Base-by-base conservation (phyloP, 495 filamentous ascomycete species). In the Ramalina peruviana region DNA sequence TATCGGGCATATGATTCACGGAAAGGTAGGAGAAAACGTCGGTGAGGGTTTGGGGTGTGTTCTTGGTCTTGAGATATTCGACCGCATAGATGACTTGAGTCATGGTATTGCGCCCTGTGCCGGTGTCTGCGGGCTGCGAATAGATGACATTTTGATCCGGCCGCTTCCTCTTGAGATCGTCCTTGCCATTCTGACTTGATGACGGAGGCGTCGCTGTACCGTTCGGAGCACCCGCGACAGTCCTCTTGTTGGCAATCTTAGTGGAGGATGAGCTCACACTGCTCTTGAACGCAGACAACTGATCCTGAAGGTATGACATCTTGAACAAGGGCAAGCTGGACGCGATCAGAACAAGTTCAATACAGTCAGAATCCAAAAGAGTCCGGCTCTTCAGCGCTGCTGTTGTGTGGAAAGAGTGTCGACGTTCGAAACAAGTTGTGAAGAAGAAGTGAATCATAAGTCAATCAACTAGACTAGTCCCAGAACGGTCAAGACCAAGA, bases 31-130 rank as follows among this genome's bases (percentile, higher is more conserved):
- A 73, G 21, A 89, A 66, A 46, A 97, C 80, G 54, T 90, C 82
- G 40, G 67, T 58, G 36, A 87, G 79, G 15, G 78, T 81, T 55
- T 88, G 76, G 15, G 86, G 75, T 21, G 76, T 65, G 52, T 75
- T 75, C 64, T 88, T 89, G 21, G 33, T 48, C 60, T 92, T 92
- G 60, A 98, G 82, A 62, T 85, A 84, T 10, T 85, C 75, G 62
- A 94, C 80, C 6, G 85, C 84, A 63, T 86, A 92, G 49, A 79
- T 71, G 49, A 96, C 78, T 56, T 94, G 82, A 9, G 86, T 89
- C 72, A 86, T 81, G 62, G 89, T 79, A 62, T 86, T 80, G 43
- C 74, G 73, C 53, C 86, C 88, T 26, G 76, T 82, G 52, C 85
- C 85, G 3, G 85, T 88, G 56, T 81, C 74, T 40, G 74, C 72